Evolutionary conservation across 371 early-diverging fungal species (phyloP), one percentile per base, ranked within the genome.

Genomic region (Fennellomyces sp.): DNA sequence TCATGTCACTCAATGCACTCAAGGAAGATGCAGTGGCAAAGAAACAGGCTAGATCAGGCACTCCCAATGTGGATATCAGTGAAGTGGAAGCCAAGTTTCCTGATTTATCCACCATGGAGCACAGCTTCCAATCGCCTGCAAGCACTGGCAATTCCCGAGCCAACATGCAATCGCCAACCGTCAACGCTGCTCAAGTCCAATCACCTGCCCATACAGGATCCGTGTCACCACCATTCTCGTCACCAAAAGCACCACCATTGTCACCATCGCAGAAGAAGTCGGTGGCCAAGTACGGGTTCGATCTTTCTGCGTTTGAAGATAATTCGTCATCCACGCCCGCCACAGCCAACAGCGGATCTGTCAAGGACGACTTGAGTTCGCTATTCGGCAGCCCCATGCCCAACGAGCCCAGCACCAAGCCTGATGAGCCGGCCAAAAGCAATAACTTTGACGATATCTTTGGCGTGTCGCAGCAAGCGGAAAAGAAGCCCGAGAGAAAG

Each of bases 51-150:
- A 13, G 51, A 52, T 35, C 56, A 30, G 50, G 60, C 23, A 53
- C 63, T 21, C 59, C 69, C 11, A 58, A 67, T 52, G 64, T 71
- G 8, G 77, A 76, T 56, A 69, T 80, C 28, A 73, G 73, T 52
- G 77, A 71, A 8, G 73, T 80, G 47, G 80, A 80, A 59, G 69
- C 73, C 23, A 80, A 80, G 19, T 80, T 76, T 48, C 80, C 80
- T n/a, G 80, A 80, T 35, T 56, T 80, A 19, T 64, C 33, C 28
- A 76, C 77, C 0, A 75, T 80, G 75, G 80, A 80, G 28, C 68
- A 76, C 29, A 70, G 56, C 5, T 80, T 76, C 36, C 51, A 52
- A 11, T 52, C 65, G 21, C 56, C 69, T 15, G 41, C 56, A 30
- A 45, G 36, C 12, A 50, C 56, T 8, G 50, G 56, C 47, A 48